A percentile compares a stretch with the other conserved stretches of the same genome.
Evolutionary conservation across 2,329 filamentous ascomycete genomes (phyloP).

Genomic region (Claviceps africana): DNA sequence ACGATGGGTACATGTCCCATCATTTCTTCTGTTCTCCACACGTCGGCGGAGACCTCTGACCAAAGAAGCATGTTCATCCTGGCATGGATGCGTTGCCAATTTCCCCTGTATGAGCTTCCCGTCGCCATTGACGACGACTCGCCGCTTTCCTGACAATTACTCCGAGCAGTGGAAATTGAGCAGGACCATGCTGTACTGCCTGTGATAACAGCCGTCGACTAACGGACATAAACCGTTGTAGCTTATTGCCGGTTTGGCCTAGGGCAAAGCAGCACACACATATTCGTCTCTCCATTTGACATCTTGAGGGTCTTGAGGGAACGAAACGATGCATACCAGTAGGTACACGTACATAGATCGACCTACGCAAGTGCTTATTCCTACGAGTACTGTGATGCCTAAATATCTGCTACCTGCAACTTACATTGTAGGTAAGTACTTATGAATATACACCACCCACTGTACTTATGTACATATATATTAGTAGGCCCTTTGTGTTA

Average conservation of each 20-base stretch:
- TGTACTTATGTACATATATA: too few species aligned
- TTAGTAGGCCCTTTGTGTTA: too few species aligned
- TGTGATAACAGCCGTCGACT: not conserved
- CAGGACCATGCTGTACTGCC: not conserved
- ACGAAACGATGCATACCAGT: not conserved
- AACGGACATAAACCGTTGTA: not conserved
- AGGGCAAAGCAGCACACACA: not conserved
- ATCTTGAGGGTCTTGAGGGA: not conserved
- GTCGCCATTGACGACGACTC: not conserved
- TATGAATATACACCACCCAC: too few species aligned
- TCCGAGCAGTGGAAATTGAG: not conserved
- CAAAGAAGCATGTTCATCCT: not conserved
- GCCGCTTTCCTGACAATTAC: not conserved
- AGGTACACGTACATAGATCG: too few species aligned
- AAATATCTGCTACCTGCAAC: too few species aligned
- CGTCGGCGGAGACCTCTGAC: not conserved
- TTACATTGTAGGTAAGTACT: too few species aligned
- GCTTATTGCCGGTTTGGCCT: not conserved
- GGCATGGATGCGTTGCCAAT: not conserved
- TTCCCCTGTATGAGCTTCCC: not conserved
- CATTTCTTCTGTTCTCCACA: not conserved
- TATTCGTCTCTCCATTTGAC: not conserved
- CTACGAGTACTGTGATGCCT: too few species aligned
- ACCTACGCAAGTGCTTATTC: too few species aligned
- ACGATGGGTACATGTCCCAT: not conserved